Base-by-base conservation (phyloP, 2,329 filamentous ascomycete species). In the Fusarium siculi region DNA sequence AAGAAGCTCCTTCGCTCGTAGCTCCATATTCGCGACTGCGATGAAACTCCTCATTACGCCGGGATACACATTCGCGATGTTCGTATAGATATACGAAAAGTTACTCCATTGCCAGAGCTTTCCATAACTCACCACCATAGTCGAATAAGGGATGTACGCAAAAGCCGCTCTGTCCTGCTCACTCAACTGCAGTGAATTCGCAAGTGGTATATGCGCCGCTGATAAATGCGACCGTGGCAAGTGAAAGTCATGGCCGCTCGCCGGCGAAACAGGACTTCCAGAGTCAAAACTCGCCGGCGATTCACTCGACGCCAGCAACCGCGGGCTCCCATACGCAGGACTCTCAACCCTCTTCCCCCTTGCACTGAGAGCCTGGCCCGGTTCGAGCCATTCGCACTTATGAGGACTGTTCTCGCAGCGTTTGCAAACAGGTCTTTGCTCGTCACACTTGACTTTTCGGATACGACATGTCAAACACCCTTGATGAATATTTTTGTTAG, bases 31-130 rank as follows among this genome's bases (percentile, higher is more conserved):
- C 2, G 74, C 72, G 2, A 76, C 54, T 1, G 74, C 72, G 5
- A 76, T 76, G 21, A 76, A 72, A 52, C 74, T 70, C 30, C 72
- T 72, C 74, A 76, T 76, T 1, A 76, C 74, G 1, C 74, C 74
- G 1, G 74, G 42, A 25, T 76, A 76, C 42, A 67, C 62, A 21
- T 23, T 76, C 3, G 74, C 72, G 21, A 76, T 72, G 7, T 72
- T 42, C 0, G 56, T 36, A 14, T 76, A 64, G 16, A 76, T 72
- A 25, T 76, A 76, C 5, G 74, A 76, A 23, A 76, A 76, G 23
- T 62, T 74, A 14, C 72, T 75, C 74, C 74, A 76, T 16, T 56
- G 56, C 74, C 74, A 76, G 2, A 69, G 67, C 7, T 76, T 76
- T 0, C 74, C 74, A 18, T 74, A 76, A 11, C 50, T 66, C 16